These are phyloP conservation scores for Trichoderma koningii DNA, from an alignment of 2,329 filamentous ascomycete species.

Conservation along the genomic window DNA sequence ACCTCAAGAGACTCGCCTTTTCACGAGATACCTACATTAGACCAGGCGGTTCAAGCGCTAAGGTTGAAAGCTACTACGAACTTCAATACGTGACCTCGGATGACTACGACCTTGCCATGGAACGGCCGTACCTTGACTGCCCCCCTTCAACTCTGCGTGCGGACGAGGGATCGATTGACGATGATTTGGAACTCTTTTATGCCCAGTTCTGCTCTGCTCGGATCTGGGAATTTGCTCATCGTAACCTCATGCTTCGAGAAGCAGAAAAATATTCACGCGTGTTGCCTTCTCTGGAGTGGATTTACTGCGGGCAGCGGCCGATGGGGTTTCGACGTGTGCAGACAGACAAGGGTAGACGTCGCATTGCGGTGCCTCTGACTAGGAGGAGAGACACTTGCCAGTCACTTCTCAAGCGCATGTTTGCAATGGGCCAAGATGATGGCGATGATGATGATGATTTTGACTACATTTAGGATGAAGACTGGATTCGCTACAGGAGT, in stretches of 20 bases:
- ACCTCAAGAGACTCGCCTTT: slow-evolving; percentile 9
- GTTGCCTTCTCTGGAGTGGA: not conserved
- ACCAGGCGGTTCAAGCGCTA: not conserved
- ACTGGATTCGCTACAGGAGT: too few relatives aligned
- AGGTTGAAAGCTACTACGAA: not conserved
- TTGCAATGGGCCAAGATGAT: too few relatives aligned
- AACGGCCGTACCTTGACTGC: not conserved
- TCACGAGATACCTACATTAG: not conserved
- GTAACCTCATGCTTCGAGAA: slow-evolving; percentile 12
- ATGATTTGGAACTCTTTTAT: not conserved
- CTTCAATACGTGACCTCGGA: not conserved
- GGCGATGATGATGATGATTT: too few relatives aligned
- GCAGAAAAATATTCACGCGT: not conserved
- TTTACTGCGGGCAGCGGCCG: slow-evolving; percentile 3
- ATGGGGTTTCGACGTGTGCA: not conserved
- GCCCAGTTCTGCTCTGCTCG: not conserved
- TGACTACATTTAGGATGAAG: too few relatives aligned
- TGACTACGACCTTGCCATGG: not conserved
- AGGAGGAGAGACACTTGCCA: too few relatives aligned
- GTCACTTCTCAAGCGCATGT: too few relatives aligned
- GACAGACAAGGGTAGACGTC: too few relatives aligned
- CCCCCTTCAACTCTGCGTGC: not conserved
- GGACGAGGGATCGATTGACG: not conserved
- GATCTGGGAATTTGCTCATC: slow-evolving; percentile 17
- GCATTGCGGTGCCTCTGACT: too few relatives aligned